Conservation (phyloP, 2,329 filamentous ascomycete species). For the Colletotrichum cordylinicola region DNA sequence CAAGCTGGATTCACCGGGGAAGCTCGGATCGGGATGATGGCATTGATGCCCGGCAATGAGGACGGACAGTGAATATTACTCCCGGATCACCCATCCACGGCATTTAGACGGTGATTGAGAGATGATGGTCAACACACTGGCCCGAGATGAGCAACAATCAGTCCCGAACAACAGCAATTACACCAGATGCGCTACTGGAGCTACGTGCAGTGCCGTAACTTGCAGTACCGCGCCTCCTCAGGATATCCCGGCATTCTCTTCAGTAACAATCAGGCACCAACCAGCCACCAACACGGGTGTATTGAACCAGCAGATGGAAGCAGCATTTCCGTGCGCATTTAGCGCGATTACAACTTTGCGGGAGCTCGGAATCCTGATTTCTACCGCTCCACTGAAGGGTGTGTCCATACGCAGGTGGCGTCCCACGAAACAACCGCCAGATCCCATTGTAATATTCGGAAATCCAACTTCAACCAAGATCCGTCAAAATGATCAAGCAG, state of each 20-base stretch:
- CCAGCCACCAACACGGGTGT: not conserved
- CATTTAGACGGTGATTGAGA: not conserved
- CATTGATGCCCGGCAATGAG: not conserved
- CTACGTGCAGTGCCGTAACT: not conserved
- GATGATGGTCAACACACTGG: not conserved
- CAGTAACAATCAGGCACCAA: not conserved
- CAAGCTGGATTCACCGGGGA: not conserved
- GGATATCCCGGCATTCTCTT: not conserved
- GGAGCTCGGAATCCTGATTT: not conserved
- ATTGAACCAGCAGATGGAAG: not conserved
- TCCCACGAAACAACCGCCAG: not conserved
- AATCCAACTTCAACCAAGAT: not conserved
- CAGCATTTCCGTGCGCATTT: not conserved
- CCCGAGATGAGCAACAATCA: not conserved
- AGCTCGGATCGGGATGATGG: not conserved
- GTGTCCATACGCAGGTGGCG: not conserved
- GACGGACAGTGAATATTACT: not conserved
- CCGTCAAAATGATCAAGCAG: not conserved
- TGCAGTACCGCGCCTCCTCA: not conserved
- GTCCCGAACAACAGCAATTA: not conserved
- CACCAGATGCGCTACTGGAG: not conserved
- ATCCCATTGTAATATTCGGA: not conserved
- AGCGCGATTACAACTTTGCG: not conserved
- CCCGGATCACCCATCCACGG: not conserved
- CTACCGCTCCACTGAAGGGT: not conserved